These are phyloP conservation scores for Herpetomonas tarakana DNA, from an alignment of 208 protist genomes.

Conservation along the genomic window DNA sequence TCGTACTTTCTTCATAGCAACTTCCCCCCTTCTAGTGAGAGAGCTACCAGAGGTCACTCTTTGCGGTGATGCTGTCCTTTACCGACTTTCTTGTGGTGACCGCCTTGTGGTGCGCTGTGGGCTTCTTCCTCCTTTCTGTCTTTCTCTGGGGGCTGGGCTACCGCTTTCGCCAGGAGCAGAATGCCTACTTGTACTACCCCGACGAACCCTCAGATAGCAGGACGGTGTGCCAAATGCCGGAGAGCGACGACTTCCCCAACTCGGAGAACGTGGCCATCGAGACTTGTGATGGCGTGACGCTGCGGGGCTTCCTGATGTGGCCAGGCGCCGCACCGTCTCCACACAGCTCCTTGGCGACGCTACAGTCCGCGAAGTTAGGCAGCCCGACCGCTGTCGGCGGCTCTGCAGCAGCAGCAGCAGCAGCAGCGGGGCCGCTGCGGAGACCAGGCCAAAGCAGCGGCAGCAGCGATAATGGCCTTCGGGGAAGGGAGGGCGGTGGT, in stretches of 20 bases:
- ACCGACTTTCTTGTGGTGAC: slow-evolving; percentile 10
- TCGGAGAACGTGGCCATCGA: slow-evolving; percentile 62
- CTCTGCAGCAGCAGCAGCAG: neutral
- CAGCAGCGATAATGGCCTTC: neutral
- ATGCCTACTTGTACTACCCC: slow-evolving; percentile 70
- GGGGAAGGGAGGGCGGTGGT: neutral
- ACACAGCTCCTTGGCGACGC: slow-evolving; percentile 1
- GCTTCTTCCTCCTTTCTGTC: slow-evolving; percentile 13
- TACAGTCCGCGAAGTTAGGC: neutral
- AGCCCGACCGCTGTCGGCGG: neutral
- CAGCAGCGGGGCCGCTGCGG: neutral
- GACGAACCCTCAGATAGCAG: slow-evolving; percentile 52
- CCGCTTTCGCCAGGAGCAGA: slow-evolving; percentile 36
- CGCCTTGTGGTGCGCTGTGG: slow-evolving; percentile 12
- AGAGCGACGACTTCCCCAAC: slow-evolving; percentile 39
- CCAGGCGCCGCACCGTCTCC: slow-evolving; percentile 18
- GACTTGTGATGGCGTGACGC: slow-evolving; percentile 56
- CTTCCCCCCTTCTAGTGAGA: neutral
- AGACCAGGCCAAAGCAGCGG: neutral
- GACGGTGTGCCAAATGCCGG: slow-evolving; percentile 52
- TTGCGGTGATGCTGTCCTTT: slow-evolving; percentile 17
- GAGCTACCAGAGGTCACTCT: too few relatives aligned
- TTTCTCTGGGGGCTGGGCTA: slow-evolving; percentile 23
- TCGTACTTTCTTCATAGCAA: neutral
- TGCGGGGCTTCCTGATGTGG: slow-evolving; percentile 81